Base-by-base conservation (phyloP, 331 rosid genomes). In the Stylosanthes scabra region DNA sequence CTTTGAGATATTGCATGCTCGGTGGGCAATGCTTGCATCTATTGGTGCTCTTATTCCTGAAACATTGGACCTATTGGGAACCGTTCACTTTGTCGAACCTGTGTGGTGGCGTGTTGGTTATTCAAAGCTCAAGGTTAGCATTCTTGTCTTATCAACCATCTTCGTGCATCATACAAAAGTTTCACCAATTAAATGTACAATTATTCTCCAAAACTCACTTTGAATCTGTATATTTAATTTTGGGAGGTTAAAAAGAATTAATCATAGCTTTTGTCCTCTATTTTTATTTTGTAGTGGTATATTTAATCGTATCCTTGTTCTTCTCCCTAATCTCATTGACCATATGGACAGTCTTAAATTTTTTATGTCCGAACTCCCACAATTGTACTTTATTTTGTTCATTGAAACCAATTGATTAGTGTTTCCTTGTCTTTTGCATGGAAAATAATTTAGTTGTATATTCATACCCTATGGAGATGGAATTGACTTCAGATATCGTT, bases 101-200 rank as follows among this genome's bases (percentile, higher is more conserved):
- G 88, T 94, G 37, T 94, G 98, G 98, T 89, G 98, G 98, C 90
- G 95, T 57, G 98, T 91, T 76, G 98, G 97, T 67, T 93, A 91
- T 85, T 88, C 98, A 42, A 93, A 93, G 78, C 95, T 93, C 80
- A 81, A 86, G 97, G 98, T 91, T 44, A 68, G 70, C 65, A 71
- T 51, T 14, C 59, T 15, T 11, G 28, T 50, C 71, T 45, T 66
- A 10, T 50, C 54, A 40, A 71, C 58, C 60, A 55, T 72, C 72
- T 58, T 74, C n/a, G 52, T 20, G 8, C 47, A 27, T 71, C 39
- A 66, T 51, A 58, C 59, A 11, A 15, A 54, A 70, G 68, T 78
- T 70, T 61, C 49, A 72, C 41, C 16, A 10, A 55, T 66, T 45
- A 55, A 58, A 50, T 52, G n/a, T 67, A 60, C 40, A n/a, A 66